A percentile compares a stretch with the other conserved stretches of the same genome.
Evolutionary conservation across 164 flowering plant species (phyloP).

Genomic region (Echeveria elegans): DNA sequence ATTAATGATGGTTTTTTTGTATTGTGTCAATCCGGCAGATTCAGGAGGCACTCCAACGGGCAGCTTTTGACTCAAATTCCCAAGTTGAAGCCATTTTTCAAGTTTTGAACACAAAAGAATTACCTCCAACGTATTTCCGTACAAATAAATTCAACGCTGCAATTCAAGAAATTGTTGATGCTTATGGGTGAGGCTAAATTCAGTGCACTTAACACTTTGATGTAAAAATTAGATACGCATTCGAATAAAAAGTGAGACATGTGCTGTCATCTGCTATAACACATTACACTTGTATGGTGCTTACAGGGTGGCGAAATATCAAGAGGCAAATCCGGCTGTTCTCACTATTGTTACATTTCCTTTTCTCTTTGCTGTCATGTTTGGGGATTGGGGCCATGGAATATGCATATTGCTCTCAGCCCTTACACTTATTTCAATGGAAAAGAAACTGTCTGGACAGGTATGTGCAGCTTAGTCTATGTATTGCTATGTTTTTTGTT

Average conservation of each 20-base stretch:
- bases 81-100: slow-evolving; percentile 84
- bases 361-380: slow-evolving; percentile 11
- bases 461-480: background rate
- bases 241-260: background rate
- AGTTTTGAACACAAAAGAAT: slow-evolving; percentile 58
- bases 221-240: background rate
- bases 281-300: background rate
- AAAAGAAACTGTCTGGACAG: slow-evolving; percentile 8
- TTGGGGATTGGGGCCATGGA: slow-evolving; percentile 12
- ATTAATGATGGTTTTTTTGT: slow-evolving; percentile 5
- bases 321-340: slow-evolving; percentile 11
- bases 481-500: no score
- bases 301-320: slow-evolving; percentile 11
- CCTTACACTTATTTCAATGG: background rate
- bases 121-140: slow-evolving; percentile 62
- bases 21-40: slow-evolving; percentile 38
- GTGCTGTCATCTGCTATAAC: background rate
- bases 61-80: slow-evolving; percentile 69
- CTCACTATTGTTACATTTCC: slow-evolving; percentile 11
- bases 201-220: background rate
- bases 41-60: slow-evolving; percentile 65
- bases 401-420: slow-evolving; percentile 8
- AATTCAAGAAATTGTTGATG: slow-evolving; percentile 11
- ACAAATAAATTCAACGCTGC: slow-evolving; percentile 9
- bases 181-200: slow-evolving; percentile 9